Percentiles rank a stretch among this genome's conserved stretches.
phyloP scores from a whole-genome alignment of 257 asterid species.

The Solanum etuberosum region DNA sequence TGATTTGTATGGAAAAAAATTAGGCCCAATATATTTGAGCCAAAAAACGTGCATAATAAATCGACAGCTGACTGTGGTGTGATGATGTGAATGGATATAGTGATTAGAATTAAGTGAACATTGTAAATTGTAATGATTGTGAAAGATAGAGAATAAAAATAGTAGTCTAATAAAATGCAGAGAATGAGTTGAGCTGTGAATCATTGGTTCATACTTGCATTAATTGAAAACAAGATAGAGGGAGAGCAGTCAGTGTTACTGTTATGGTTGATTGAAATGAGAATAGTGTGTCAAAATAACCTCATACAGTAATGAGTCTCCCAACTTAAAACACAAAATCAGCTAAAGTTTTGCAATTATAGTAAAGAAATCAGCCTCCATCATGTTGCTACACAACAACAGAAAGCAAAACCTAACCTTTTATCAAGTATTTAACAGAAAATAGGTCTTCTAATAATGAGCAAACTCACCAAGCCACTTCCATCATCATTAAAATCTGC shows the following conservation, averaged over 20 bases:
- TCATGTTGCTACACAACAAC: slow-evolving; percentile 74
- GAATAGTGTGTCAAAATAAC: neutral
- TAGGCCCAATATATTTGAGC: no score
- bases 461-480: slow-evolving; percentile 78
- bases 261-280: neutral
- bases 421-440: neutral
- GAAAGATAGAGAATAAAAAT: no score
- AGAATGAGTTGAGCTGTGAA: neutral
- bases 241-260: neutral
- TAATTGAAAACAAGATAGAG: neutral
- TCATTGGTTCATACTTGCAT: neutral
- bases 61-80: no score
- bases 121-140: no score
- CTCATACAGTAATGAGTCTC: neutral
- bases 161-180: neutral
- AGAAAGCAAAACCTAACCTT: neutral
- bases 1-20: no score
- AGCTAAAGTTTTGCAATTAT: neutral
- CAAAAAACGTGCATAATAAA: no score
- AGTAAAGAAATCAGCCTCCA: neutral
- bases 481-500: slow-evolving; percentile 98
- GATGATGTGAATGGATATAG: no score
- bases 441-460: neutral
- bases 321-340: neutral
- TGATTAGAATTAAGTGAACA: no score